phyloP scores from a whole-genome alignment of 2,329 filamentous ascomycete genomes.

The Neonectria coccinea region DNA sequence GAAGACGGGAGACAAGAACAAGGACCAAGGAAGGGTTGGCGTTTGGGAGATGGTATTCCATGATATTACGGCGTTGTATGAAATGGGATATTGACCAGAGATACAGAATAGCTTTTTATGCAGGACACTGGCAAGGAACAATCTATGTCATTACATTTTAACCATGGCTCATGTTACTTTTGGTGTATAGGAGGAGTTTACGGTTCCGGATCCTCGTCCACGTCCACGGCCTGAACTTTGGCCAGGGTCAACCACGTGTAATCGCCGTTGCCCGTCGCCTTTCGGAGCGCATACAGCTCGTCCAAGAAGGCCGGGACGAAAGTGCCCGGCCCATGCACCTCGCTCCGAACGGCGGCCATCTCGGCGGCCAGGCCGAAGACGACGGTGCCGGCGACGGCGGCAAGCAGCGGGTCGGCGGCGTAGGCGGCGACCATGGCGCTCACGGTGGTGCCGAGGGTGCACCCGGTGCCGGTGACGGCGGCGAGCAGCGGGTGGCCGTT shows the following conservation, averaged over 20 bases:
- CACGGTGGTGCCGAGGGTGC: slow-evolving; percentile 84
- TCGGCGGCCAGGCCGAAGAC: slow-evolving; percentile 83
- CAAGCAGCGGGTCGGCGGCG: slow-evolving; percentile 73
- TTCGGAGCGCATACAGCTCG: slow-evolving; percentile 66
- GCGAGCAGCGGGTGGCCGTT: slow-evolving; percentile 83
- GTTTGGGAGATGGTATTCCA: background rate
- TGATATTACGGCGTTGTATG: slow-evolving; percentile 7
- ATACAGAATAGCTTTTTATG: background rate
- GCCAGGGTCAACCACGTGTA: slow-evolving; percentile 64
- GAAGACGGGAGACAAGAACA: background rate
- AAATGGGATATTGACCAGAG: background rate
- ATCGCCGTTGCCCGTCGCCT: slow-evolving; percentile 61
- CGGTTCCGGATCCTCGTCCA: slow-evolving; percentile 37
- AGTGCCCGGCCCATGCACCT: slow-evolving; percentile 83
- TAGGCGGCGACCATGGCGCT: slow-evolving; percentile 79
- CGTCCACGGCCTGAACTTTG: slow-evolving; percentile 58
- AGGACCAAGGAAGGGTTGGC: background rate
- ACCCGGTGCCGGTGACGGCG: slow-evolving; percentile 83
- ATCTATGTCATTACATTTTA: slow-evolving; percentile 6
- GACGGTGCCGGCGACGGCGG: slow-evolving; percentile 77
- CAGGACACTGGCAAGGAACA: slow-evolving; percentile 8
- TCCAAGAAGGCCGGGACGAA: slow-evolving; percentile 91
- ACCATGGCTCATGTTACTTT: background rate
- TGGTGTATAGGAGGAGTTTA: background rate
- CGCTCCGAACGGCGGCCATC: slow-evolving; percentile 69